Evolutionary conservation across 2,329 filamentous ascomycete species (phyloP).

Genomic region (Magnaporthiopsis rhizophila): DNA sequence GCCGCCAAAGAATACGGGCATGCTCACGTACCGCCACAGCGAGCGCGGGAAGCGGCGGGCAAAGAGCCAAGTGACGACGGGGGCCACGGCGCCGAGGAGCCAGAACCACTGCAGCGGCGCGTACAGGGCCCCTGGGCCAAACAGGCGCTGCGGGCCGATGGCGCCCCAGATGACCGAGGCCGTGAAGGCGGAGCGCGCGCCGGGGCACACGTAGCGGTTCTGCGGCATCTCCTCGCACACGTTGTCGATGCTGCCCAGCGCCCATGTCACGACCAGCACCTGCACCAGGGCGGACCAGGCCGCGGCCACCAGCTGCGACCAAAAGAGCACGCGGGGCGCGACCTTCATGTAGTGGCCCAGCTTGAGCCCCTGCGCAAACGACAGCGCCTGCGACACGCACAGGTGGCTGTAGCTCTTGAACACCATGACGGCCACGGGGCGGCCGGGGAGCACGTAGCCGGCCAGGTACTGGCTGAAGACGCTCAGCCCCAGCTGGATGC

Average conservation of each 20-base stretch:
- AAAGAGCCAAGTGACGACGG: constrained; percentile 54
- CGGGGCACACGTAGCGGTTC: constrained; percentile 49
- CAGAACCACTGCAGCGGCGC: constrained; percentile 61
- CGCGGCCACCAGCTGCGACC: constrained; percentile 49
- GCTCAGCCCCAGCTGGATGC: constrained; percentile 58
- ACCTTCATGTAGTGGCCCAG: constrained; percentile 63
- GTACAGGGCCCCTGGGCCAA: constrained; percentile 56
- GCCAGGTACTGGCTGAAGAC: constrained; percentile 67
- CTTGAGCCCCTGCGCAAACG: constrained; percentile 59
- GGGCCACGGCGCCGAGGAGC: constrained; percentile 55
- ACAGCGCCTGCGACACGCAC: constrained; percentile 57
- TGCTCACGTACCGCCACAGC: constrained; percentile 57
- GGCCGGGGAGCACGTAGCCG: constrained; percentile 65
- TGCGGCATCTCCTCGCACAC: constrained; percentile 49
- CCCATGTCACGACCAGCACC: constrained; percentile 59
- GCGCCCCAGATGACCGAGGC: constrained; percentile 66
- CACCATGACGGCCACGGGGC: constrained; percentile 67
- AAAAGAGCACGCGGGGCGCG: constrained; percentile 54
- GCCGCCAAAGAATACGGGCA: constrained; percentile 61
- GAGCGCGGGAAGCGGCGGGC: constrained; percentile 55
- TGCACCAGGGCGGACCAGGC: constrained; percentile 56
- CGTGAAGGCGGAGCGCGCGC: constrained; percentile 54
- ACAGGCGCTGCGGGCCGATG: constrained; percentile 64
- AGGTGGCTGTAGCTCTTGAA: constrained; percentile 70
- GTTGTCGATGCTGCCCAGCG: constrained; percentile 50